Evolutionary conservation across 495 filamentous ascomycete genomes (phyloP), one percentile per base, ranked within the genome.

Genomic region (Hyaloscypha hepaticicola): DNA sequence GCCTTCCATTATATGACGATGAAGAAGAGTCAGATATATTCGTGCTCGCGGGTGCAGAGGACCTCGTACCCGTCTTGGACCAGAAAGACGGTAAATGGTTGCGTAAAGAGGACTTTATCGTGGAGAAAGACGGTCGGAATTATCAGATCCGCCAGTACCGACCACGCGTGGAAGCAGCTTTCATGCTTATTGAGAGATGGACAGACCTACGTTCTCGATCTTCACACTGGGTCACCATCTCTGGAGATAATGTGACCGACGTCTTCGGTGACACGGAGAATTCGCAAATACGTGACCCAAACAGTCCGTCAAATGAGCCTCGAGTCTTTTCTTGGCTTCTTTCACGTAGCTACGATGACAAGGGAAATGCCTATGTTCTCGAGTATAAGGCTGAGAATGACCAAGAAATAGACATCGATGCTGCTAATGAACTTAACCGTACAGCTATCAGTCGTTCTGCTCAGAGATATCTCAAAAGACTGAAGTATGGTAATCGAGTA

Each of bases 401-500:
- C n/a, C n/a, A n/a, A 0, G 61, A 61, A 29, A 11, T 69, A 12
- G 29, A 48, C 5, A 9, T 52, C 29, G 19, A 26, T 19, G 21
- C 14, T 0, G 24, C 57, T 31, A 41, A 61, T 16, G 62, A 73
- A 41, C 49, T 24, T 4, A 63, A 66, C 53, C 55, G 65, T 1
- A 55, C 62, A 1, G 48, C 16, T 6, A 31, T 22, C 5, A 16
- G 14, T 21, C 56, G 73, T 11, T 12, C 61, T 12, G 29, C 63
- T 31, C 63, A 68, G 14, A 33, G 65, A 11, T 74, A 76, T 53
- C 50, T 75, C 2, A 76, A 75, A 55, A 12, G 21, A 1, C 69
- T 76, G n/a, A 55, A 49, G 14, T 74, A 74, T 60, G 73, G 73
- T 12, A 75, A 75, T 49, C 29, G 34, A 0, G 45, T n/a, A 5